phyloP scores from a whole-genome alignment of 225 moss, liverwort and hornwort species.

The Polytrichum commune region DNA sequence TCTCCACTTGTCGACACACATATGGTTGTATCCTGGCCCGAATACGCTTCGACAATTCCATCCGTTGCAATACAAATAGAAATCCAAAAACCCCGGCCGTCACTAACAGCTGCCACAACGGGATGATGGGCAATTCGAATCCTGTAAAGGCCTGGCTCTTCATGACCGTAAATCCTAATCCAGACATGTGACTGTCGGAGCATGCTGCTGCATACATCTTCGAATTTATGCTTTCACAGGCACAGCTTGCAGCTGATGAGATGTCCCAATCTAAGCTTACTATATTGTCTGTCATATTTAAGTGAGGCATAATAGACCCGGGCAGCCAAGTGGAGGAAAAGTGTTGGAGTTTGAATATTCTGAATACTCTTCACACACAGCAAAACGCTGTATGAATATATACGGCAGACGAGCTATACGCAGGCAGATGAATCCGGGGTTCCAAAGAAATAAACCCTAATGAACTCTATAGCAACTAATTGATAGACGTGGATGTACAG shows the following conservation, averaged over 20 bases:
- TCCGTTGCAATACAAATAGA: constrained; percentile 58
- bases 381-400: too few species aligned
- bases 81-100: constrained; percentile 49
- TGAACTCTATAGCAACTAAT: too few species aligned
- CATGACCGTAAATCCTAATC: constrained; percentile 14
- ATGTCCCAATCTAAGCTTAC: neutral
- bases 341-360: too few species aligned
- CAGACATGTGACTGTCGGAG: constrained; percentile 26
- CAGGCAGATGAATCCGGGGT: too few species aligned
- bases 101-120: constrained; percentile 71
- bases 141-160: constrained; percentile 14
- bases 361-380: too few species aligned
- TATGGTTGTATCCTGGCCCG: constrained; percentile 67
- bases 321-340: too few species aligned
- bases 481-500: too few species aligned
- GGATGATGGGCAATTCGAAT: constrained; percentile 37
- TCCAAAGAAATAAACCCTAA: too few species aligned
- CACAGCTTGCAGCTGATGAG: constrained; percentile 1
- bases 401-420: too few species aligned
- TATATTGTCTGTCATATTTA: constrained; percentile 15
- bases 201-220: neutral
- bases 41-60: constrained; percentile 47
- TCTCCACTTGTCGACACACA: constrained; percentile 66
- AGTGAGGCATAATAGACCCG: neutral
- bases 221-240: constrained; percentile 5